Evolutionary conservation across 306 rosid genomes (phyloP), one percentile per base, ranked within the genome.

Genomic region (Cicer judaicum): DNA sequence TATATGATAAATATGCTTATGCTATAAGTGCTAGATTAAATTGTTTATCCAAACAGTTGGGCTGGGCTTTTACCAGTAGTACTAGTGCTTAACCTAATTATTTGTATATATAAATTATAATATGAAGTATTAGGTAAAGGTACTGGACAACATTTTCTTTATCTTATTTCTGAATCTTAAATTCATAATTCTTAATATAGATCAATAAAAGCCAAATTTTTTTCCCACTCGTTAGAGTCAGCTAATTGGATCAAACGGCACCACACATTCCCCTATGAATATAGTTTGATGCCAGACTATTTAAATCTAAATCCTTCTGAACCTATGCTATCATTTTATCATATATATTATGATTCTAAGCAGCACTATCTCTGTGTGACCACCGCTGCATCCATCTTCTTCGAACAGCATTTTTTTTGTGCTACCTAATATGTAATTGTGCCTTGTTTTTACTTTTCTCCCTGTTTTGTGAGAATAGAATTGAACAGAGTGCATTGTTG

Each of bases 241-340:
- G 54, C 6, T 44, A 21, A 15, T 11, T 21, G 13, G 57, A 21
- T 12, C 57, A 67, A 2, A 43, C 12, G 55, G 11, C 14, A 13
- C 56, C 36, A 44, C 49, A 44, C 49, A 12, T 2, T 11, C 5
- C 48, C 57, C 55, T 24, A 68, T 68, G 72, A 24, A 47, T 29
- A 12, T 46, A 21, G 55, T 66, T 41, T 21, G 46, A 44, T 42
- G 2, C 7, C 7, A 64, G 14, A 41, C 52, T 36, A 63, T 14
- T 63, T 39, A 63, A 44, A 11, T 65, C 18, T 15, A 6, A 44
- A 46, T 21, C 41, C 19, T 56, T 56, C 16, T 43, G 14, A 56
- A 44, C 50, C 11, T 46, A 47, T 38, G 21, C 70, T 57, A 77
- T 56, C 52, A 34, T 68, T 15, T 67, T 56, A 59, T 64, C 74